phyloP scores from a whole-genome alignment of 495 filamentous ascomycete species.

The Penicillium herquei region DNA sequence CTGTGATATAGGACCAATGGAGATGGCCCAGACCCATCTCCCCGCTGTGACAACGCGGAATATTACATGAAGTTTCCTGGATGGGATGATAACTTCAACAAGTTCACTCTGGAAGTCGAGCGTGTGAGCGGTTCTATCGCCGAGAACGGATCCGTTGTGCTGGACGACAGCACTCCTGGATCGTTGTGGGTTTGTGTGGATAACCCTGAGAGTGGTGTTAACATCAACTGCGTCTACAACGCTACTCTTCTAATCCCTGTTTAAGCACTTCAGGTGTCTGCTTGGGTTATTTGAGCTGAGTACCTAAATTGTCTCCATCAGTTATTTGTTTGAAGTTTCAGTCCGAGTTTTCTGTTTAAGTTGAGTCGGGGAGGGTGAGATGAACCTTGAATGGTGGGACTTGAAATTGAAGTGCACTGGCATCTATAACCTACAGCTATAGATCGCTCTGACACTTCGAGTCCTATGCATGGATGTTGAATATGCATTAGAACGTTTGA shows the following conservation, averaged over 20 bases:
- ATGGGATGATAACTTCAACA: slow-evolving; percentile 18
- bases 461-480: too few relatives aligned
- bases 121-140: slow-evolving; percentile 16
- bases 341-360: too few relatives aligned
- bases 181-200: slow-evolving; percentile 24
- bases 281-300: background rate
- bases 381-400: too few relatives aligned
- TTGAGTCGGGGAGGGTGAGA: too few relatives aligned
- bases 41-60: slow-evolving; percentile 25
- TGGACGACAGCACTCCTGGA: slow-evolving; percentile 11
- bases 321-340: too few relatives aligned
- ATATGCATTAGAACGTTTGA: background rate
- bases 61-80: slow-evolving; percentile 28
- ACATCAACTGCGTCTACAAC: slow-evolving; percentile 16
- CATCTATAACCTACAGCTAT: too few relatives aligned
- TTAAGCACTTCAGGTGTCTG: background rate
- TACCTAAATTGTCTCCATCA: too few relatives aligned
- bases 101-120: slow-evolving; percentile 18
- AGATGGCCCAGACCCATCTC: slow-evolving; percentile 8
- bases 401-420: too few relatives aligned
- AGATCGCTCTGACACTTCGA: too few relatives aligned
- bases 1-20: slow-evolving; percentile 17
- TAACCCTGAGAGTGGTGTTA: slow-evolving; percentile 9
- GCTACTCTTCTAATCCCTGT: slow-evolving; percentile 17
- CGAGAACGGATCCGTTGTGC: slow-evolving; percentile 14